Evolutionary conservation across 2,329 filamentous ascomycete genomes (phyloP).

Genomic region (Samsoniella hepiali): DNA sequence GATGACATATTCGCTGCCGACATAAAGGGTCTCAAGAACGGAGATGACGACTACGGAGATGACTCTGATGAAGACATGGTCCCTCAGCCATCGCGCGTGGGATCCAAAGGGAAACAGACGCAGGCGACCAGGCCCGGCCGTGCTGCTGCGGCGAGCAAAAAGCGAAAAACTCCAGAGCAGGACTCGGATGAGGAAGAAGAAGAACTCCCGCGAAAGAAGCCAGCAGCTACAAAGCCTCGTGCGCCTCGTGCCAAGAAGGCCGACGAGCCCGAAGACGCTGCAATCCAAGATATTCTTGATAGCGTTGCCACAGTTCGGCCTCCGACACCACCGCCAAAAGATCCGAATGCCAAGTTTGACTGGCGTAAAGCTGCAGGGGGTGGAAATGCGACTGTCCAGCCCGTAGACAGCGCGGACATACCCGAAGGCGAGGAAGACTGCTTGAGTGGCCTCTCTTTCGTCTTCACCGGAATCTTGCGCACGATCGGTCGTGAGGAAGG

Average conservation of each 20-base stretch:
- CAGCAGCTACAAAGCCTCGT: constrained; percentile 55
- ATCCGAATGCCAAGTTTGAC: constrained; percentile 73
- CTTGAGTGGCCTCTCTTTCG: constrained; percentile 82
- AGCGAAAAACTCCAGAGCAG: constrained; percentile 55
- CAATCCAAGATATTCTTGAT: constrained; percentile 78
- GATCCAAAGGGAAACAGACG: constrained; percentile 39
- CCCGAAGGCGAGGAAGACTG: constrained; percentile 86
- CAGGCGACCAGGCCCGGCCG: constrained; percentile 28
- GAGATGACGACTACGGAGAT: constrained; percentile 71
- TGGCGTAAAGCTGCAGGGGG: constrained; percentile 64
- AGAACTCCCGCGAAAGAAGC: constrained; percentile 58
- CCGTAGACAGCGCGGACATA: constrained; percentile 65
- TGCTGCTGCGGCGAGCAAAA: constrained; percentile 40
- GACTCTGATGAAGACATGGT: constrained; percentile 69
- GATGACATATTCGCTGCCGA: constrained; percentile 83
- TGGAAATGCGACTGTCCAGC: constrained; percentile 57
- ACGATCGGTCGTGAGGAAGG: constrained; percentile 81
- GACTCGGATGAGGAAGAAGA: constrained; percentile 58
- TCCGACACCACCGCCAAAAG: constrained; percentile 76
- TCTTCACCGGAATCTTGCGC: constrained; percentile 87
- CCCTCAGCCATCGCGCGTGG: constrained; percentile 58
- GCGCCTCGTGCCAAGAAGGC: constrained; percentile 62
- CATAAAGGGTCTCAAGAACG: constrained; percentile 62
- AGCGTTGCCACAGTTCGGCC: constrained; percentile 79
- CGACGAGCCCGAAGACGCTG: constrained; percentile 63